Conservation (phyloP, 257 asterid species). For the Fraxinus cuspidata region DNA sequence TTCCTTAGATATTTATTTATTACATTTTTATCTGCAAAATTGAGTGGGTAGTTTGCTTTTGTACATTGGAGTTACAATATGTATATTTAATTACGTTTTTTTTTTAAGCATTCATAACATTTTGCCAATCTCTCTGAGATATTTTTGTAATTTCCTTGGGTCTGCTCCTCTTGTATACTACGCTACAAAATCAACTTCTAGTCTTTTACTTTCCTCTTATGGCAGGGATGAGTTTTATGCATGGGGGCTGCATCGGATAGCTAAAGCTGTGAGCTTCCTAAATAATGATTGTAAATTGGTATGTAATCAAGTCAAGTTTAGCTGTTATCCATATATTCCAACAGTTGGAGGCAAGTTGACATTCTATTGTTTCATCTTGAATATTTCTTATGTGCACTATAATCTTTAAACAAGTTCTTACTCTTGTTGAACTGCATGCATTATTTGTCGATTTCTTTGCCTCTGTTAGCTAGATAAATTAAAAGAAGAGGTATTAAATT, state of each 20-base stretch:
- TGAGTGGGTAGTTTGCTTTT: constrained; percentile 9
- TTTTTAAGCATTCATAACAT: constrained; percentile 7
- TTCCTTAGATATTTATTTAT: constrained; percentile 22
- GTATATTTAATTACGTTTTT: not conserved
- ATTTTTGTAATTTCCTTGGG: constrained; percentile 20
- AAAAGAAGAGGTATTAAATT: not conserved
- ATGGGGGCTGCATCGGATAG: constrained; percentile 97
- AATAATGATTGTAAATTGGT: constrained; percentile 98
- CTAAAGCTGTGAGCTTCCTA: constrained; percentile 99
- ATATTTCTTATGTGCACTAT: not conserved
- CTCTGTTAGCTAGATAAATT: not conserved
- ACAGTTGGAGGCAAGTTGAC: constrained; percentile 17
- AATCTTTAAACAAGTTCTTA: not conserved
- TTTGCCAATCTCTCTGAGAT: not conserved
- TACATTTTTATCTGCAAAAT: constrained; percentile 1
- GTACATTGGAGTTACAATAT: constrained; percentile 1
- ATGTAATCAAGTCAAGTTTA: constrained; percentile 32
- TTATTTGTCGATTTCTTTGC: not conserved
- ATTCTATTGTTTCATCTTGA: not conserved
- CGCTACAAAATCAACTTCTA: constrained; percentile 9
- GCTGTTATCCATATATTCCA: constrained; percentile 10
- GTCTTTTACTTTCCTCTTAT: constrained; percentile 28
- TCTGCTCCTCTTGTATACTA: constrained; percentile 19
- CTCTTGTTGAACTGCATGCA: not conserved
- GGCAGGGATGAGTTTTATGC: constrained; percentile 92